phyloP scores from a whole-genome alignment of 768 basidiomycete species.

The Tulasnella sp. region DNA sequence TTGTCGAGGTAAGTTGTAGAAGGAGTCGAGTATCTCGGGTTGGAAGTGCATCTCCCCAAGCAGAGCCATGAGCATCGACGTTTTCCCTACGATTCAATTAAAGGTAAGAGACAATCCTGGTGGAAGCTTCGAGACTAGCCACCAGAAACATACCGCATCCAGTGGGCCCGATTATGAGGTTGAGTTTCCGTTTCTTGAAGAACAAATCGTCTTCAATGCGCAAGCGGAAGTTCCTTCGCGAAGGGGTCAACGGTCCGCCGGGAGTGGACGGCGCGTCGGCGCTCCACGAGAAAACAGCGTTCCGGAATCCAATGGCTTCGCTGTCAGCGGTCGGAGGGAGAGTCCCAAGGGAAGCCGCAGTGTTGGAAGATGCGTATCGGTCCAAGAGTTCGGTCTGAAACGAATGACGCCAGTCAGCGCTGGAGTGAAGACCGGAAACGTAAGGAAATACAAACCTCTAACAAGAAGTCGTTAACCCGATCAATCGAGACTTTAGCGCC shows the following conservation, averaged over 20 bases:
- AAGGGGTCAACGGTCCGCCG: slow-evolving; percentile 32
- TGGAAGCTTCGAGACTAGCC: background rate
- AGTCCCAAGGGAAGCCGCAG: slow-evolving; percentile 8
- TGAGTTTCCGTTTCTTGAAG: slow-evolving; percentile 27
- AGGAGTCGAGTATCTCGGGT: slow-evolving; percentile 34
- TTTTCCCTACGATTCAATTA: slow-evolving; percentile 14
- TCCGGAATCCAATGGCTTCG: slow-evolving; percentile 17
- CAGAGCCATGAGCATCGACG: slow-evolving; percentile 23
- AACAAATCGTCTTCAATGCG: slow-evolving; percentile 24
- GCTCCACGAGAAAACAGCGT: slow-evolving; percentile 41
- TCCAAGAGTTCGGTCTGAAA: slow-evolving; percentile 27
- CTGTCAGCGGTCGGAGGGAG: slow-evolving; percentile 13
- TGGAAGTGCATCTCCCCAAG: slow-evolving; percentile 32
- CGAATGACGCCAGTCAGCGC: background rate
- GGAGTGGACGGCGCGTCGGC: slow-evolving; percentile 39
- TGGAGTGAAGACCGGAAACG: too few relatives aligned
- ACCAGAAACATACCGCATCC: slow-evolving; percentile 20
- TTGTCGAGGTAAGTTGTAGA: slow-evolving; percentile 56
- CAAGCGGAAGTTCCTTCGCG: slow-evolving; percentile 30
- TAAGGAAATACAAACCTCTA: slow-evolving; percentile 22
- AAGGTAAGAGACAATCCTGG: background rate
- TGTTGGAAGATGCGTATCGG: slow-evolving; percentile 17
- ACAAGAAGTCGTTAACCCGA: slow-evolving; percentile 40
- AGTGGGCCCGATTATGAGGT: slow-evolving; percentile 28
- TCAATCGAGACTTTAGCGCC: slow-evolving; percentile 52